Base-by-base conservation (phyloP, 2,329 filamentous ascomycete species). In the Aspergillus melleus region DNA sequence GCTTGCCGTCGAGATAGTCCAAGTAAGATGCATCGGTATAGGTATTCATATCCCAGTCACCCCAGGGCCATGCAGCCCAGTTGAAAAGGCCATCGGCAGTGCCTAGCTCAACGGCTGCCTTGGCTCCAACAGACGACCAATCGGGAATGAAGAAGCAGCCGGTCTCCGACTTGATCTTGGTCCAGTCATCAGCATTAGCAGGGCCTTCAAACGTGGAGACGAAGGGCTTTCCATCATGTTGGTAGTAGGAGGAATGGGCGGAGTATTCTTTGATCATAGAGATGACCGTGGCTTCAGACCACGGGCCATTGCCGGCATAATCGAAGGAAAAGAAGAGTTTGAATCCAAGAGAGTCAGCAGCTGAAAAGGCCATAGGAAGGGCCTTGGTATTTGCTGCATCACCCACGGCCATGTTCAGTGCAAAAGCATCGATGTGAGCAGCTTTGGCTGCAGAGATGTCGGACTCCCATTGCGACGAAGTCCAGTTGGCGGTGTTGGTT, bases 201-300 rank as follows among this genome's bases (percentile, higher is more conserved):
- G 76, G 62, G 1, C 82, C 82, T 64, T 84, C 79, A 29, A 80
- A 80, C 1, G 78, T 80, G 0, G 76, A 78, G 1, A 77, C 74
- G 2, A 80, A 64, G 0, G 77, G 74, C 39, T 64, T 68, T 2
- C 66, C 64, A 9, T 69, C 60, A 49, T 64, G 59, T 9, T 55
- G 49, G 60, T 69, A 75, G 55, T 76, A 72, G 1, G 71, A 69
- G 0, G 63, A 53, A 2, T 55, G 57, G 2, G 39, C 36, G n/a
- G 67, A 66, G 55, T 72, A 76, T 14, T 63, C 62, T 22, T 70
- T 61, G 12, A 77, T 62, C 2, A 64, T 60, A 0, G 62, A 50
- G 26, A 73, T 59, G 6, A 74, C 70, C 20, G 68, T 61, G 22
- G 70, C 61, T 8, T 63, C 55, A 0, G 67, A 64, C 74, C 74